Base-by-base conservation (phyloP, 2,329 filamentous ascomycete genomes). In the Cytospora paraplurivora region DNA sequence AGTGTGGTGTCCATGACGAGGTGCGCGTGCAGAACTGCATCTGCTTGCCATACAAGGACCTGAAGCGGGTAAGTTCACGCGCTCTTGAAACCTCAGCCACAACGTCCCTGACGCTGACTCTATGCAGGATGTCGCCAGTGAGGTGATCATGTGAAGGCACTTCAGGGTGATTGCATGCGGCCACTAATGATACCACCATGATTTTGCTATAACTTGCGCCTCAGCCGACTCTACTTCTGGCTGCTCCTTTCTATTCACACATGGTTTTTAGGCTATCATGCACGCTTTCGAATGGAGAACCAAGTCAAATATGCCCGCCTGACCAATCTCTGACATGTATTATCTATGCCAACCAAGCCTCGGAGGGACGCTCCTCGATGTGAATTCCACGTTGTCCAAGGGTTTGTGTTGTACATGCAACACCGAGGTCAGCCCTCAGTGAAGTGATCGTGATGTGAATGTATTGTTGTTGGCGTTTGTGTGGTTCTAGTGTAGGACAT, bases 1-100 rank as follows among this genome's bases (percentile, higher is more conserved):
- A 99, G 77, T 98, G 94, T 73, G 87, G 83, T 62, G 95, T 98
- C 35, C 93, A 90, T 4, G 95, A 99, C 72, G 95, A 98, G 78
- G 89, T 98, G 12, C 87, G 93, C 67, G 93, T 99, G 71, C 94
- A 98, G 81, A 98, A 99, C 81, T 99, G 95, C 76, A 88, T 99
- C 65, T 98, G 95, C 80, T 79, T 99, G 81, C 95, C 95, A 11
- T 97, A 93, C 79, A 99, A 99, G 85, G 95, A 98, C 81, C 79
- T 99, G 76, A 98, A 97, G 87, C 87, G 93, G 80, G 92, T 94
- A 81, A 76, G 90, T 85, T 47, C 44, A 4, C 13, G 17, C 12
- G 3, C 2, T 19, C 21, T 11, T 5, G 38, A 15, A 12, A 38
- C 21, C 41, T 17, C 44, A 27, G 35, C 37, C 49, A 2, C 50